Evolutionary conservation across 768 basidiomycete species (phyloP).

Genomic region (Boletus bicolor): DNA sequence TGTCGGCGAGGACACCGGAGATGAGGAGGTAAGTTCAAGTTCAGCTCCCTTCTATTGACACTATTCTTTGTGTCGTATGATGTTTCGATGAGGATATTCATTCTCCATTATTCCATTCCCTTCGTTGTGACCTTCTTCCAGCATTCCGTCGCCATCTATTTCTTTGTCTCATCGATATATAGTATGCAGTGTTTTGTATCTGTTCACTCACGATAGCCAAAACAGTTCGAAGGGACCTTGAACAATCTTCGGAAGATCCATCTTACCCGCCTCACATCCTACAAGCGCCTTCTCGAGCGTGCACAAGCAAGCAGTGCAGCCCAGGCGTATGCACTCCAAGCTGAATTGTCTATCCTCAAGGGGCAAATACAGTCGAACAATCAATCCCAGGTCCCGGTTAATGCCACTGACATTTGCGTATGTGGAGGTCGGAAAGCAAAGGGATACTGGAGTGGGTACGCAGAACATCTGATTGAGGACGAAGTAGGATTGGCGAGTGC

Average conservation of each 20-base stretch:
- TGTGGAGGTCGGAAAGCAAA: slow-evolving; percentile 62
- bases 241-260: slow-evolving; percentile 42
- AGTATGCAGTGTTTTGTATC: background rate
- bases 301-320: slow-evolving; percentile 76
- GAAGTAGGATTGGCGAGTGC: slow-evolving; percentile 45
- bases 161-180: background rate
- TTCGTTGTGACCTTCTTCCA: background rate
- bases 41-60: background rate
- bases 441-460: slow-evolving; percentile 74
- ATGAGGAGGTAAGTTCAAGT: slow-evolving; percentile 58
- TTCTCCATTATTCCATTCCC: background rate
- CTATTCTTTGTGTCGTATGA: background rate
- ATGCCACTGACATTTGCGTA: slow-evolving; percentile 35
- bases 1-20: slow-evolving; percentile 54
- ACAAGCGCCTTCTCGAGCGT: slow-evolving; percentile 77
- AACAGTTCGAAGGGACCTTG: slow-evolving; percentile 45
- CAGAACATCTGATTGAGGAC: slow-evolving; percentile 44
- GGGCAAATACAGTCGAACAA: slow-evolving; percentile 33
- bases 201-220: slow-evolving; percentile 1
- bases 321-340: slow-evolving; percentile 83
- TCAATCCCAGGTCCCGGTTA: slow-evolving; percentile 6
- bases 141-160: background rate
- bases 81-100: background rate
- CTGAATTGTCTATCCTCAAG: slow-evolving; percentile 68
- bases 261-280: slow-evolving; percentile 58